Evolutionary conservation across 306 rosid genomes (phyloP).

Genomic region (Vigna radiata): DNA sequence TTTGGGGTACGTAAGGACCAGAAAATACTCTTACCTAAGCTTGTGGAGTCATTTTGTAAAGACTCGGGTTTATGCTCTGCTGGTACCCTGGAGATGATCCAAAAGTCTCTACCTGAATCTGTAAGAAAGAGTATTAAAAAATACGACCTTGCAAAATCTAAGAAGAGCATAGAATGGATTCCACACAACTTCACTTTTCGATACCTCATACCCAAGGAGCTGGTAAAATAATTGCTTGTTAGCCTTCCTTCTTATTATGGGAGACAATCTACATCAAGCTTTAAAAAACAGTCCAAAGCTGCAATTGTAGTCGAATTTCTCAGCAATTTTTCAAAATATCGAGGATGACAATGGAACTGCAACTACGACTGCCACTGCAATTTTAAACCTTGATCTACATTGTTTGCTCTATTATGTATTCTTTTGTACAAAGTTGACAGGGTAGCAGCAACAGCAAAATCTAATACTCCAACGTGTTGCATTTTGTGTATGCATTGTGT

Average conservation of each 20-base stretch:
- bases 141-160: slow-evolving; percentile 55
- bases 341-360: not conserved
- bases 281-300: not conserved
- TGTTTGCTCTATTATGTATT: slow-evolving; percentile 37
- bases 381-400: slow-evolving; percentile 7
- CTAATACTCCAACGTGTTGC: slow-evolving; percentile 40
- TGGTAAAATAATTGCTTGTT: slow-evolving; percentile 49
- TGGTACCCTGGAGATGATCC: slow-evolving; percentile 71
- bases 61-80: slow-evolving; percentile 59
- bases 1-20: slow-evolving; percentile 76
- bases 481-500: slow-evolving; percentile 41
- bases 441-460: slow-evolving; percentile 36
- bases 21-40: slow-evolving; percentile 76
- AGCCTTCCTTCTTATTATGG: not conserved
- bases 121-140: slow-evolving; percentile 62
- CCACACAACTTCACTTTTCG: slow-evolving; percentile 84
- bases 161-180: slow-evolving; percentile 71
- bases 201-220: slow-evolving; percentile 82
- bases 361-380: not conserved
- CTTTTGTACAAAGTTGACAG: slow-evolving; percentile 67
- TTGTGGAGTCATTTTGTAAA: slow-evolving; percentile 77
- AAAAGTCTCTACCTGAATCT: slow-evolving; percentile 65
- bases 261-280: slow-evolving; percentile 1
- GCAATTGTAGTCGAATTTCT: not conserved
- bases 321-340: not conserved